Base-by-base conservation (phyloP, 208 protist species). In the Trypanosoma platydactyli region DNA sequence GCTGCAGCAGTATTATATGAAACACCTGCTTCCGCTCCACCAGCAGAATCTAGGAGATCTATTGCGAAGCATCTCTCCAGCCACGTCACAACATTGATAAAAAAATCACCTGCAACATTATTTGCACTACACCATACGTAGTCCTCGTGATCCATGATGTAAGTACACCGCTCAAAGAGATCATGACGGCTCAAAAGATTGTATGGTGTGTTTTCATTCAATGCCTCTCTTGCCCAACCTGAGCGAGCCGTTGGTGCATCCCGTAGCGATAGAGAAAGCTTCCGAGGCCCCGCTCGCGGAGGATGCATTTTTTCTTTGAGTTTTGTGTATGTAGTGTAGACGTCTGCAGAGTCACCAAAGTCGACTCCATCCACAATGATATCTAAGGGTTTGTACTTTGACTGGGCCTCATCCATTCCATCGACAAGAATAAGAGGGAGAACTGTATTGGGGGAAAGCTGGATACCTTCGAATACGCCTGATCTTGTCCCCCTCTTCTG, bases 351-450 rank as follows among this genome's bases (percentile, higher is more conserved):
- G 16, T 80, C 75, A 30, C 80, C 79, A 49, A 64, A 48, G 48
- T 85, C 76, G 0, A 78, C 81, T 54, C 88, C 80, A 0, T 80
- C 86, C 22, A 83, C 81, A 46, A 93, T 87, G 54, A 93, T 87
- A 58, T 83, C 73, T 49, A 77, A 90, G 3, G 74, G 79, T 52
- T 90, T 88, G 60, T 73, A 89, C 27, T 56, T 66, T 16, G 71
- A 20, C 4, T 40, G 33, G 41, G 82, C 87, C 27, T 71, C 60
- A 16, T 60, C 68, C 20, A 71, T 62, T 50, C 81, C 59, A 11
- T 79, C 72, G 0, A 83, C 69, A 33, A 78, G 65, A 52, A 64
- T 30, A 5, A 93, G 64, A 5, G 83, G 87, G 5, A 93, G 81
- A 42, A 80, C 80, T 7, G 79, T 84, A 18, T 90, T 79, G 33